Evolutionary conservation across 2,329 filamentous ascomycete genomes (phyloP).

Genomic region (Aspergillus luchuensis): DNA sequence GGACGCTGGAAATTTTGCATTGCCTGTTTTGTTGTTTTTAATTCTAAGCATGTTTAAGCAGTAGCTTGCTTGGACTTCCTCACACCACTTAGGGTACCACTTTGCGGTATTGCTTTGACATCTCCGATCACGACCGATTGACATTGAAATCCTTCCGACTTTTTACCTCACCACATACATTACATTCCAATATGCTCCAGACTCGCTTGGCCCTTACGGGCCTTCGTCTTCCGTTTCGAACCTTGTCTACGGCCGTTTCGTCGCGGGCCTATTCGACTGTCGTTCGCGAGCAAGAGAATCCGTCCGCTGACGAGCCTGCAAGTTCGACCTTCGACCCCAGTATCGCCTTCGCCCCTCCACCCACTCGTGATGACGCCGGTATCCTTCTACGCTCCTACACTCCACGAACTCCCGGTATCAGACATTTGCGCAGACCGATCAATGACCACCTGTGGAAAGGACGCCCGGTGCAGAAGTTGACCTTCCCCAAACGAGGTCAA

Average conservation of each 20-base stretch:
- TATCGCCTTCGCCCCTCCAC: slow-evolving; percentile 49
- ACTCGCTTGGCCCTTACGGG: slow-evolving; percentile 62
- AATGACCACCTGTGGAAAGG: slow-evolving; percentile 98
- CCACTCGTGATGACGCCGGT: slow-evolving; percentile 44
- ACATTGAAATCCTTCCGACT: neutral
- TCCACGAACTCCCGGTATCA: slow-evolving; percentile 86
- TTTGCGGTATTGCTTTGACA: slow-evolving; percentile 3
- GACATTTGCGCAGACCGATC: slow-evolving; percentile 87
- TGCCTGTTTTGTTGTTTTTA: neutral
- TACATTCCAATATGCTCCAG: slow-evolving; percentile 60
- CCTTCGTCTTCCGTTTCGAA: slow-evolving; percentile 52
- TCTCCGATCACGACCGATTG: slow-evolving; percentile 14
- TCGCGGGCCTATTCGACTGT: slow-evolving; percentile 57
- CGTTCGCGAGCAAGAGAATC: slow-evolving; percentile 39
- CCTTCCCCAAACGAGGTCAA: slow-evolving; percentile 89
- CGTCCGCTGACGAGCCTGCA: slow-evolving; percentile 32
- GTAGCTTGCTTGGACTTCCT: slow-evolving; percentile 3
- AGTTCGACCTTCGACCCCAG: slow-evolving; percentile 41
- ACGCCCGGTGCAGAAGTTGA: slow-evolving; percentile 76
- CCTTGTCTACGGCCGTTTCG: slow-evolving; percentile 44
- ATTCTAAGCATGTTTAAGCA: slow-evolving; percentile 18
- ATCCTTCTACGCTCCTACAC: slow-evolving; percentile 78
- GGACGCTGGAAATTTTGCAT: neutral
- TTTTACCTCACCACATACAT: neutral
- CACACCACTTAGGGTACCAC: neutral